A percentile compares a stretch with the other conserved stretches of the same genome.
phyloP scores from a whole-genome alignment of 2,329 filamentous ascomycete species.

The Neonectria hederae region DNA sequence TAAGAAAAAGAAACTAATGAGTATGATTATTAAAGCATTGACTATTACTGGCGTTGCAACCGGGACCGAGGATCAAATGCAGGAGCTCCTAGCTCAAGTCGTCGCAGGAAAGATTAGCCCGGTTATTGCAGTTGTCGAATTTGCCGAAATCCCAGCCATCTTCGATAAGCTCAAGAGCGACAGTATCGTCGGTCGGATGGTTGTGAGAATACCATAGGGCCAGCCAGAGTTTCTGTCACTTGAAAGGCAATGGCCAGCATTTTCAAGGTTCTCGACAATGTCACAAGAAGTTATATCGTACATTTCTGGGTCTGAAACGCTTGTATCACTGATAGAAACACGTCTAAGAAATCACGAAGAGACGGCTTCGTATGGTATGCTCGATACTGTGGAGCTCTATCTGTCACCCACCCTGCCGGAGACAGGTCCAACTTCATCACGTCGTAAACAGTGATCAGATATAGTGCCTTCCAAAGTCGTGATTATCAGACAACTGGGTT shows the following conservation, averaged over 20 bases:
- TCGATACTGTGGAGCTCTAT: too few species aligned
- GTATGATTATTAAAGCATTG: conserved; percentile 1
- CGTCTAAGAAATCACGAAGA: too few species aligned
- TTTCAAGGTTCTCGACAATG: background rate
- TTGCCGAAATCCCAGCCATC: conserved; percentile 16
- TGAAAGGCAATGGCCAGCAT: background rate
- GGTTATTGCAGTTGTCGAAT: conserved; percentile 9
- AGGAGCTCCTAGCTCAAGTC: conserved; percentile 21
- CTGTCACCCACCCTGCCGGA: too few species aligned
- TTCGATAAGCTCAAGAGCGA: conserved; percentile 23
- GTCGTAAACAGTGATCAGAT: background rate
- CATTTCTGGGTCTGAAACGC: too few species aligned
- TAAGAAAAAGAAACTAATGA: background rate
- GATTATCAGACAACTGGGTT: background rate
- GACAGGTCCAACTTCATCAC: background rate
- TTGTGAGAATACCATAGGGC: conserved; percentile 26
- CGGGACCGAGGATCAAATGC: conserved; percentile 35
- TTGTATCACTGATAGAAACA: too few species aligned
- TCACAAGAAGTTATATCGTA: background rate
- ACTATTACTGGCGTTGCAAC: conserved; percentile 31
- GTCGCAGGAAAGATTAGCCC: conserved; percentile 15
- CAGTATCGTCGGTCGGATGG: conserved; percentile 26
- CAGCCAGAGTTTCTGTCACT: background rate
- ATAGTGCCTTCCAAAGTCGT: too few species aligned
- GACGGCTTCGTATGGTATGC: too few species aligned